phyloP scores from a whole-genome alignment of 345 rosid genomes.

The Lepidium africanum region DNA sequence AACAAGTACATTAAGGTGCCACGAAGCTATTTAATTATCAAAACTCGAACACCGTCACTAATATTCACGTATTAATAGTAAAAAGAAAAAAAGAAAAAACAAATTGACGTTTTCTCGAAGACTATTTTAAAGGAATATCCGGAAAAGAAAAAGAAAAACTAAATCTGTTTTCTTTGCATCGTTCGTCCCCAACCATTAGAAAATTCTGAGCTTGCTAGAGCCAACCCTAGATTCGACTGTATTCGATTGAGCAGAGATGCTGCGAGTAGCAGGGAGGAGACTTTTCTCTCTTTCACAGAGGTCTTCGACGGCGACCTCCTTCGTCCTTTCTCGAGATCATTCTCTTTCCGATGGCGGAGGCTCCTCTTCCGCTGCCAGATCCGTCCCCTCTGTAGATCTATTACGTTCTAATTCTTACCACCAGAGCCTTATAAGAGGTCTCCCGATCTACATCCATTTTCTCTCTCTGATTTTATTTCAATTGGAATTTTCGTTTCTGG shows the following conservation, averaged over 20 bases:
- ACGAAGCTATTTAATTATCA: not conserved
- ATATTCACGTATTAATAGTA: not conserved
- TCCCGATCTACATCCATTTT: not conserved
- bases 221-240: conserved; percentile 24
- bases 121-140: not conserved
- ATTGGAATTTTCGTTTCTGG: not conserved
- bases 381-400: conserved; percentile 23
- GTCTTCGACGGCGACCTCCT: conserved; percentile 35
- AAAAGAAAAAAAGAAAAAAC: not conserved
- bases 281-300: conserved; percentile 45
- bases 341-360: conserved; percentile 19
- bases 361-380: conserved; percentile 28
- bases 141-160: not conserved
- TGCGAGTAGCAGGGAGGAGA: conserved; percentile 73
- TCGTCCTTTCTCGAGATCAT: conserved; percentile 28
- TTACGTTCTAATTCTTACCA: conserved; percentile 24
- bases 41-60: not conserved
- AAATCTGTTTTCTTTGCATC: not conserved
- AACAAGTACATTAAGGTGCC: not conserved
- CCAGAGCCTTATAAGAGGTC: conserved; percentile 49
- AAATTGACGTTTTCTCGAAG: conserved; percentile 12
- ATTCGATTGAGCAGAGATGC: conserved; percentile 36
- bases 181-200: conserved; percentile 1
- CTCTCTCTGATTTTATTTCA: not conserved
- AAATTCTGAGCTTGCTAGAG: not conserved